Base-by-base conservation (phyloP, 1,139 yeast species). In the Sugiyamaella pinicola region DNA sequence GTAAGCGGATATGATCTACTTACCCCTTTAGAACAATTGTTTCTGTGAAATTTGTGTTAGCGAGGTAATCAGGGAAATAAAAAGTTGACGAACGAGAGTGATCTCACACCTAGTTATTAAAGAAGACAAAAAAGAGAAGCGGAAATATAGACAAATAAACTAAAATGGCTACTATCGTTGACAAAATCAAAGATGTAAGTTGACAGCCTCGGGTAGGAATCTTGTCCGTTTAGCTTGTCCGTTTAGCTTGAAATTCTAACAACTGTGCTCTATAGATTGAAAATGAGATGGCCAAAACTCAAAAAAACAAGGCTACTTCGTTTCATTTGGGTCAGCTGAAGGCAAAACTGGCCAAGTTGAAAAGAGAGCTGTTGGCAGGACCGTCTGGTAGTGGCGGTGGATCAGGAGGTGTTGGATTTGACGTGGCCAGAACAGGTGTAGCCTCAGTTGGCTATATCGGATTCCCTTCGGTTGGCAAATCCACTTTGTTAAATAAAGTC, bases 391-490 rank as follows among this genome's bases (percentile, higher is more conserved):
- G 85, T 46, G 96, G 97, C 38, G 96, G 96, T 47, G 95, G 96
- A 55, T 91, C 85, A 46, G 93, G 89, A 51, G 84, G 84, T 61
- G 82, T 81, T 21, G 99, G 99, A 4, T 93, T 93, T 72, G 99
- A 93, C 74, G 99, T 95, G 40, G 96, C 96, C 10, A 82, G 97
- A 71, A 91, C 98, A 0, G 99, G 99, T 73, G 96, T 87, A 8
- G 98, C 97, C 4, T 83, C 96, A 5, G 95, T 93, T 53, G 99
- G 99, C 13, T 91, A 91, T 69, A 96, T 93, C 49, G 99, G 99
- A 12, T 93, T 93, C 69, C 99, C 99, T 1, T 90, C 98, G 1
- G 99, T 93, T n/a, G 99, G 99, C 54, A 95, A 93, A 67, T 62
- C 71, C 15, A 93, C 99, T 0, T 73, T 93, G 55, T 79, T 93